Evolutionary conservation across 2,329 filamentous ascomycete genomes (phyloP).

Genomic region (Sporothrix pallida): DNA sequence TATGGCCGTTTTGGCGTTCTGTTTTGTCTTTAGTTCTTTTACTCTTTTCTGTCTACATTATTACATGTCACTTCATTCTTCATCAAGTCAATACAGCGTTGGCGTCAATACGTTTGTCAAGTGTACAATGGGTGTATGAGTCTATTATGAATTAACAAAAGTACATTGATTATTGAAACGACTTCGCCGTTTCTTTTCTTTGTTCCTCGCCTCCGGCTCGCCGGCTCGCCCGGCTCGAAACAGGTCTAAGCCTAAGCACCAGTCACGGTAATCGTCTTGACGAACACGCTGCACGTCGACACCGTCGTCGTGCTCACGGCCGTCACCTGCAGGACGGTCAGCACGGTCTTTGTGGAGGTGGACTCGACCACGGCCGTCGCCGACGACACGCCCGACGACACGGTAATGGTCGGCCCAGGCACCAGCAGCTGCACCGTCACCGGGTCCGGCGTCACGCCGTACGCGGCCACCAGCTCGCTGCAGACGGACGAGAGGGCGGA

Average conservation of each 20-base stretch:
- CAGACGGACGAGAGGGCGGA: background rate
- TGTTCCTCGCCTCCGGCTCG: no score
- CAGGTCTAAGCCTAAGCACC: no score
- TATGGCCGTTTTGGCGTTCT: slow-evolving; percentile 24
- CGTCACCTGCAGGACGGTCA: slow-evolving; percentile 11
- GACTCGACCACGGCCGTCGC: background rate
- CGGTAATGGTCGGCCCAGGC: background rate
- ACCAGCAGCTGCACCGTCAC: slow-evolving; percentile 9
- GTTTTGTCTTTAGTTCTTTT: background rate
- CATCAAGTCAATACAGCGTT: no score
- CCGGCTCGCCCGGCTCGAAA: no score
- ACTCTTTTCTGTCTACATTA: no score
- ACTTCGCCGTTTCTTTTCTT: no score
- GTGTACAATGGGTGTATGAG: no score
- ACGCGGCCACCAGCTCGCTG: slow-evolving; percentile 1
- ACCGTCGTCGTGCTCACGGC: slow-evolving; percentile 6
- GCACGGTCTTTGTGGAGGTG: slow-evolving; percentile 4
- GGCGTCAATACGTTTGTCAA: no score
- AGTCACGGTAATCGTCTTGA: background rate
- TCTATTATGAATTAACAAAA: no score
- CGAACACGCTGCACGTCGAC: slow-evolving; percentile 20
- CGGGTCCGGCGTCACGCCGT: background rate
- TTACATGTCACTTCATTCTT: background rate
- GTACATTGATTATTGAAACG: no score
- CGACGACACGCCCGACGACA: slow-evolving; percentile 11